These are phyloP conservation scores for Ophiosphaerella korrae DNA, from an alignment of 2,329 filamentous ascomycete genomes.

Conservation along the genomic window DNA sequence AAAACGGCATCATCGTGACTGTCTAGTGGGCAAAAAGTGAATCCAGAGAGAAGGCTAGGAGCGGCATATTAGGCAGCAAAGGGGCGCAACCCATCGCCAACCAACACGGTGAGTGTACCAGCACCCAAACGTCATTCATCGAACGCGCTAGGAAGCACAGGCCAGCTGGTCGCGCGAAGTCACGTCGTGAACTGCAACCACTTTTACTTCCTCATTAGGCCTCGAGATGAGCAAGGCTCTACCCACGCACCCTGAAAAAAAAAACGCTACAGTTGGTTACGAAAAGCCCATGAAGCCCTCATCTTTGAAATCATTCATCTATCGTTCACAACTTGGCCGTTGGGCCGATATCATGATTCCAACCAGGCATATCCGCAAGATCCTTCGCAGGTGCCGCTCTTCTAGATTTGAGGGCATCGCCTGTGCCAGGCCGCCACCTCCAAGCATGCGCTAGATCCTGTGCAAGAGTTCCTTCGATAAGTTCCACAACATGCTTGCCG, in stretches of 20 bases:
- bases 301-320: neutral
- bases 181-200: neutral
- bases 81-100: neutral
- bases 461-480: conserved; percentile 50
- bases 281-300: neutral
- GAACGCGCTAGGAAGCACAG: conserved; percentile 1
- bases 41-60: neutral
- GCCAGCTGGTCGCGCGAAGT: conserved; percentile 3
- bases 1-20: neutral
- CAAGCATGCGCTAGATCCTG: conserved; percentile 50
- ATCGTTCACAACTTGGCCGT: conserved; percentile 11
- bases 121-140: conserved; percentile 5
- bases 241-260: too few species aligned
- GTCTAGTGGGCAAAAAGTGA: neutral
- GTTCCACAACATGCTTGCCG: conserved; percentile 54
- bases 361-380: conserved; percentile 54
- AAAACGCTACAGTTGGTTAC: too few species aligned
- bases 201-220: neutral
- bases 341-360: conserved; percentile 38
- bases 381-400: conserved; percentile 51
- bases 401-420: conserved; percentile 52
- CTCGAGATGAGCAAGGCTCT: too few species aligned
- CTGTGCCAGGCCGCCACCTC: conserved; percentile 53
- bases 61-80: conserved; percentile 3
- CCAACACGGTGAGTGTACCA: neutral